A percentile compares a stretch with the other conserved stretches of the same genome.
Evolutionary conservation across 2,329 filamentous ascomycete genomes (phyloP).

Genomic region (Pseudogymnoascus sp.): DNA sequence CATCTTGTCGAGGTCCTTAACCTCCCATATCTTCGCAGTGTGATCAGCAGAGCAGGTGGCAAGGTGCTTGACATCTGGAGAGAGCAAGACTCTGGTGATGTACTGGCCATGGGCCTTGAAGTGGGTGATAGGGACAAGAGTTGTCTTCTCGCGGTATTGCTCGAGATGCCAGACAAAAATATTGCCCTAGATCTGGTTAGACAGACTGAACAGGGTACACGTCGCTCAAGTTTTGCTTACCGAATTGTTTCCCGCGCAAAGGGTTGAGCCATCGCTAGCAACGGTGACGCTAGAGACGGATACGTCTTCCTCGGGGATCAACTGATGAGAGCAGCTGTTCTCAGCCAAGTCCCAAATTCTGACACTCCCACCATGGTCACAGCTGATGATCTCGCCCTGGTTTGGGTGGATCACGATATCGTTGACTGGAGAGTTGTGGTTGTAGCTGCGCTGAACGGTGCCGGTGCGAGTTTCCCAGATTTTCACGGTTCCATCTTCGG

Average conservation of each 20-base stretch:
- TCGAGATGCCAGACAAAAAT: slow-evolving; percentile 96
- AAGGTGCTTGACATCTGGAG: slow-evolving; percentile 66
- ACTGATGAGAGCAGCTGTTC: slow-evolving; percentile 92
- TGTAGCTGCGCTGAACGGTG: slow-evolving; percentile 85
- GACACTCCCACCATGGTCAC: slow-evolving; percentile 86
- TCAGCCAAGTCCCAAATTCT: slow-evolving; percentile 94
- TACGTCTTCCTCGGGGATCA: slow-evolving; percentile 93
- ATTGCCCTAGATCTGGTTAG: slow-evolving; percentile 58
- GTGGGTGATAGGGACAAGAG: slow-evolving; percentile 61
- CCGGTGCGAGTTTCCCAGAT: slow-evolving; percentile 91
- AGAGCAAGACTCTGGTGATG: slow-evolving; percentile 66
- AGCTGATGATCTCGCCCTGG: slow-evolving; percentile 95
- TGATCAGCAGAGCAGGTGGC: slow-evolving; percentile 70
- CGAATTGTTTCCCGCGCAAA: slow-evolving; percentile 87
- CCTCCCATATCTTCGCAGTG: slow-evolving; percentile 92
- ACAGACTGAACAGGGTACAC: neutral
- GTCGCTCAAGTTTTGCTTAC: slow-evolving; percentile 44
- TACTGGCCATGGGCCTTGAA: slow-evolving; percentile 67
- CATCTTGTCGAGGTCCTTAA: slow-evolving; percentile 58
- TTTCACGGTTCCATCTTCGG: slow-evolving; percentile 92
- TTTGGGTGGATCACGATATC: slow-evolving; percentile 99
- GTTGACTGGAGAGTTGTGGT: slow-evolving; percentile 81
- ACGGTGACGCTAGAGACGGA: slow-evolving; percentile 92
- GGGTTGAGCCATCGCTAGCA: slow-evolving; percentile 82
- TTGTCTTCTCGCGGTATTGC: slow-evolving; percentile 60